Evolutionary conservation across 164 flowering plant genomes (phyloP).

Genomic region (Protea cynaroides): DNA sequence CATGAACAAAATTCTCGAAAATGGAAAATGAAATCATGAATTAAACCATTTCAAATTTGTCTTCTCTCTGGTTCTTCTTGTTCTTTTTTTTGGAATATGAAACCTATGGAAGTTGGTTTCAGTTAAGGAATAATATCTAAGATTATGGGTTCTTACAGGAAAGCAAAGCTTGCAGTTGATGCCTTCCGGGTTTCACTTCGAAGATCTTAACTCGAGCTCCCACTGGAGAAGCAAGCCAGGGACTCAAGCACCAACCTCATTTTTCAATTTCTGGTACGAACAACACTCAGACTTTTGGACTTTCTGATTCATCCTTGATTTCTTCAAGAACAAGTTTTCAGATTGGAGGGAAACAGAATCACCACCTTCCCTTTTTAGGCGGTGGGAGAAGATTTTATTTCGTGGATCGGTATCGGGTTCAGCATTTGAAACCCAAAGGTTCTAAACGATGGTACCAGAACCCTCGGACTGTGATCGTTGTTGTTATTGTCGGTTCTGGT

Average conservation of each 20-base stretch:
- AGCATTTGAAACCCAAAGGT: conserved; percentile 65
- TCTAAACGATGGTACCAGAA: conserved; percentile 57
- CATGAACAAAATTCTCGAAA: no score
- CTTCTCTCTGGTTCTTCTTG: no score
- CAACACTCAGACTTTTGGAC: conserved; percentile 19
- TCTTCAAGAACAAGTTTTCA: conserved; percentile 14
- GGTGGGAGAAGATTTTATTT: conserved; percentile 43
- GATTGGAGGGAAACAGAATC: neutral
- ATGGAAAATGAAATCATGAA: no score
- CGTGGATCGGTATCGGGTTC: conserved; percentile 52
- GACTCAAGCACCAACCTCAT: neutral
- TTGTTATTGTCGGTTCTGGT: conserved; percentile 56
- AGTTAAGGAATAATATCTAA: neutral
- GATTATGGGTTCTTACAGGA: conserved; percentile 17
- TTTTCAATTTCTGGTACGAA: neutral
- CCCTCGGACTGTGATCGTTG: conserved; percentile 45
- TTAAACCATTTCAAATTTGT: no score
- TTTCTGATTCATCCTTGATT: conserved; percentile 16
- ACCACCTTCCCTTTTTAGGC: neutral
- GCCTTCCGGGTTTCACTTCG: conserved; percentile 13
- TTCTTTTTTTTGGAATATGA: no score
- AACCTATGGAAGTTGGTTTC: no score
- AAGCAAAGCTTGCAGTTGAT: conserved; percentile 5
- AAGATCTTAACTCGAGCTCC: conserved; percentile 9
- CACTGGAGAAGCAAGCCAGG: conserved; percentile 11